These are phyloP conservation scores for Emericellopsis cladophorae DNA, from an alignment of 2,329 filamentous ascomycete genomes.

Conservation along the genomic window DNA sequence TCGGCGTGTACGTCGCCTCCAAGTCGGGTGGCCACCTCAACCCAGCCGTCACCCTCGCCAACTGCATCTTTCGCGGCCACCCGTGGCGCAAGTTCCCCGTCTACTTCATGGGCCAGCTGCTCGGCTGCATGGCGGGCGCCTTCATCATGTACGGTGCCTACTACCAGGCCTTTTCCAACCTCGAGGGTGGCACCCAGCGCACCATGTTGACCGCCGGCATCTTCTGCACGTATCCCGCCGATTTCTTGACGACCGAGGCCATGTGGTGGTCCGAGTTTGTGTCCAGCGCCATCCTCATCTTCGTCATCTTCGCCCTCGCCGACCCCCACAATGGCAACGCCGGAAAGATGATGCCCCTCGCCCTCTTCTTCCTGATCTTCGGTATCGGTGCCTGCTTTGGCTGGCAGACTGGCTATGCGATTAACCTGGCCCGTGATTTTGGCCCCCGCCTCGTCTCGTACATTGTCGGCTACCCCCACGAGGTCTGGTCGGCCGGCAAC, in stretches of 20 bases:
- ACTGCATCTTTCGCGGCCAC: slow-evolving; percentile 55
- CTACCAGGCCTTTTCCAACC: slow-evolving; percentile 48
- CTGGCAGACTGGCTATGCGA: slow-evolving; percentile 66
- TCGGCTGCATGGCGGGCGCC: slow-evolving; percentile 53
- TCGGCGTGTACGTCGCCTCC: slow-evolving; percentile 53
- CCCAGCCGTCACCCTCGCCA: slow-evolving; percentile 58
- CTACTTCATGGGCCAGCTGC: slow-evolving; percentile 52
- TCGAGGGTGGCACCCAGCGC: slow-evolving; percentile 42
- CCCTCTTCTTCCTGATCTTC: slow-evolving; percentile 60
- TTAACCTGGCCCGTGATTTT: slow-evolving; percentile 63
- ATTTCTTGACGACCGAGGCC: slow-evolving; percentile 51
- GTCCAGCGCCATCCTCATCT: slow-evolving; percentile 54
- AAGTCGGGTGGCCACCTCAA: slow-evolving; percentile 58
- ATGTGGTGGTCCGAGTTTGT: slow-evolving; percentile 65
- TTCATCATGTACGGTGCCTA: slow-evolving; percentile 52
- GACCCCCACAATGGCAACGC: slow-evolving; percentile 44
- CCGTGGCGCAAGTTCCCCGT: slow-evolving; percentile 58
- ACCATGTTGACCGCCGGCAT: slow-evolving; percentile 52
- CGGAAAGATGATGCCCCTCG: slow-evolving; percentile 42
- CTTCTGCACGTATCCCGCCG: slow-evolving; percentile 57
- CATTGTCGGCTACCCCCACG: slow-evolving; percentile 52
- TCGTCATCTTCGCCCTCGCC: slow-evolving; percentile 58
- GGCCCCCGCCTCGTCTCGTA: slow-evolving; percentile 55
- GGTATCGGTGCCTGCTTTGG: slow-evolving; percentile 62
- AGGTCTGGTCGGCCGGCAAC: slow-evolving; percentile 53